Evolutionary conservation across 257 asterid genomes (phyloP).

Genomic region (Eucommia ulmoides): DNA sequence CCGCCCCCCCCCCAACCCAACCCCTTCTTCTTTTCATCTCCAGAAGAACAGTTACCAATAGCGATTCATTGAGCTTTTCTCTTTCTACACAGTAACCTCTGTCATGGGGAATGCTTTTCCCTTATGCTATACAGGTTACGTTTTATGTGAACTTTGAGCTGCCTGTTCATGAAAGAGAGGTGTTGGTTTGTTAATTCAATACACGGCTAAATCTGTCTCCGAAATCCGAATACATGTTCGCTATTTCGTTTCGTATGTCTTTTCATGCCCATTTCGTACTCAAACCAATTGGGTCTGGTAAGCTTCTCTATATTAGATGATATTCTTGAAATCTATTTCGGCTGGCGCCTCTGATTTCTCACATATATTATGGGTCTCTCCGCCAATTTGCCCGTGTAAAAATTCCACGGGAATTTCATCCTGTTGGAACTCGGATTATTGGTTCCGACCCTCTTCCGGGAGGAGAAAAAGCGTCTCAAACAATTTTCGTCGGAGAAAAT

Average conservation of each 20-base stretch:
- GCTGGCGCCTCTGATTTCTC: neutral
- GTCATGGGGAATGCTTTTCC: neutral
- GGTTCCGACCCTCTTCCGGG: too few species aligned
- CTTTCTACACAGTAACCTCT: too few species aligned
- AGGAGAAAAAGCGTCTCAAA: neutral
- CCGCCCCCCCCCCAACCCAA: neutral
- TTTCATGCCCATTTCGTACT: neutral
- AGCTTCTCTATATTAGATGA: neutral
- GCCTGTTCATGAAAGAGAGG: neutral
- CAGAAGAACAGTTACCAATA: neutral
- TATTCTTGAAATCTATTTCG: neutral
- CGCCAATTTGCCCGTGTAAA: conserved; percentile 1
- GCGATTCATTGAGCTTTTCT: neutral
- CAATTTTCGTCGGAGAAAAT: neutral
- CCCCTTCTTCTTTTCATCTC: neutral
- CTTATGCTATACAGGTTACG: neutral
- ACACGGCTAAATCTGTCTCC: neutral
- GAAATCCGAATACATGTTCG: neutral
- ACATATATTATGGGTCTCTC: neutral
- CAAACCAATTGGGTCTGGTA: neutral
- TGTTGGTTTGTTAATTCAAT: neutral
- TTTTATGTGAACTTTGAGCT: neutral
- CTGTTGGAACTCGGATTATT: neutral
- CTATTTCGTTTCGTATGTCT: neutral
- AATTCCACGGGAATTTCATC: neutral